Base-by-base conservation (phyloP, 305 asterid genomes). In the Rubia peregrina region DNA sequence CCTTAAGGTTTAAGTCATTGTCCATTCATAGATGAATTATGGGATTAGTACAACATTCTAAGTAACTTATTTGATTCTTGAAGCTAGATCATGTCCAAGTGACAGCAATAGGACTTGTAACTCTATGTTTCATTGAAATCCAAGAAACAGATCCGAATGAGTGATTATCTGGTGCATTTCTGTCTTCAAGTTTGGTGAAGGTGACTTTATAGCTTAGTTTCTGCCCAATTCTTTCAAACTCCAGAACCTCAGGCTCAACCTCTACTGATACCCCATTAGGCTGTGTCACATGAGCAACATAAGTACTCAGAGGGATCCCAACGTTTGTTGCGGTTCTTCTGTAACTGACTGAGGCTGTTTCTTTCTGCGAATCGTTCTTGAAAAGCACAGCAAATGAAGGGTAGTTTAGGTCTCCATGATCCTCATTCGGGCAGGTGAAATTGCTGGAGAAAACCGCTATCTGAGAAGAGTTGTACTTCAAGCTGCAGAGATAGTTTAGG, bases 51-150 rank as follows among this genome's bases (percentile, higher is more conserved):
- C 59, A 51, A 17, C 59, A 51, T 51, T 51, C 60, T 19, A 21
- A 40, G 17, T 16, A 16, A 49, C 61, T 30, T 69, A n/a, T 17
- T 10, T 38, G 33, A 33, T 51, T 12, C 56, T 11, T 3, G 17
- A 21, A n/a, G 43, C 36, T 51, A 51, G 59, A 72, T 75, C 74
- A 68, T 68, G 78, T 65, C 95, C 92, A 88, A 26, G 85, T 85
- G 67, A 86, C 85, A 30, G 90, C 91, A 74, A 91, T 79, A 48
- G 95, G 93, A 67, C 97, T 91, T 69, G 85, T 84, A 22, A 89
- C 96, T 68, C 53, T 62, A 70, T 84, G 80, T 53, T 82, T 76
- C 38, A 43, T 30, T 0, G 87, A 87, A 71, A 61, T 69, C 97
- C 96, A 89, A 43, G 49, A 79, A 26, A 89, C n/a, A 63, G 88